A percentile compares a stretch with the other conserved stretches of the same genome.
Evolutionary conservation across 495 filamentous ascomycete species (phyloP).

Genomic region (Rhypophila decipiens): DNA sequence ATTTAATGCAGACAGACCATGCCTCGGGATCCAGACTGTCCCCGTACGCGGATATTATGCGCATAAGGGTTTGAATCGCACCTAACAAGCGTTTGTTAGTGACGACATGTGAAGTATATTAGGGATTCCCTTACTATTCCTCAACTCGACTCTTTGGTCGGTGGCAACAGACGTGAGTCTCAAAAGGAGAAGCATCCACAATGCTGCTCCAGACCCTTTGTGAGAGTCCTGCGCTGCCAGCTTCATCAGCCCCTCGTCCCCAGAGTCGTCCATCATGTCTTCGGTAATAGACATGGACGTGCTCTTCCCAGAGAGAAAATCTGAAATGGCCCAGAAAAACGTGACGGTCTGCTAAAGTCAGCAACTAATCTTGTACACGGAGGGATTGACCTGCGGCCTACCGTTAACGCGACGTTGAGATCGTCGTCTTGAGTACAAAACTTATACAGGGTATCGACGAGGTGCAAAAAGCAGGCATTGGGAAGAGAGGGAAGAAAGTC

Average conservation of each 20-base stretch:
- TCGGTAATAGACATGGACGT: slow-evolving; percentile 40
- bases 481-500: slow-evolving; percentile 83
- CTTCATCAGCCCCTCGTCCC: slow-evolving; percentile 41
- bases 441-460: slow-evolving; percentile 81
- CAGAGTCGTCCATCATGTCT: slow-evolving; percentile 43
- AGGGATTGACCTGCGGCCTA: slow-evolving; percentile 25
- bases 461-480: slow-evolving; percentile 66
- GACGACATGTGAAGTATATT: background rate
- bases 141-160: slow-evolving; percentile 74
- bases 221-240: slow-evolving; percentile 45
- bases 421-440: slow-evolving; percentile 86
- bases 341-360: slow-evolving; percentile 62
- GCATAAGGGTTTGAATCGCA: slow-evolving; percentile 80
- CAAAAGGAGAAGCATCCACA: slow-evolving; percentile 82
- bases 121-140: slow-evolving; percentile 58
- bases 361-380: slow-evolving; percentile 1
- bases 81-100: slow-evolving; percentile 34
- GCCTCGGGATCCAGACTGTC: slow-evolving; percentile 70
- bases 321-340: slow-evolving; percentile 91
- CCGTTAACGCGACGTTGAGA: slow-evolving; percentile 90
- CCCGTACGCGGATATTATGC: slow-evolving; percentile 88
- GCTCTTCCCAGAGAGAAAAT: slow-evolving; percentile 59
- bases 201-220: slow-evolving; percentile 49
- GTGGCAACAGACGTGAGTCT: slow-evolving; percentile 70
- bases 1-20: slow-evolving; percentile 77